Base-by-base conservation (phyloP, 805 yeast genomes). In the Candida ipomoeae region DNA sequence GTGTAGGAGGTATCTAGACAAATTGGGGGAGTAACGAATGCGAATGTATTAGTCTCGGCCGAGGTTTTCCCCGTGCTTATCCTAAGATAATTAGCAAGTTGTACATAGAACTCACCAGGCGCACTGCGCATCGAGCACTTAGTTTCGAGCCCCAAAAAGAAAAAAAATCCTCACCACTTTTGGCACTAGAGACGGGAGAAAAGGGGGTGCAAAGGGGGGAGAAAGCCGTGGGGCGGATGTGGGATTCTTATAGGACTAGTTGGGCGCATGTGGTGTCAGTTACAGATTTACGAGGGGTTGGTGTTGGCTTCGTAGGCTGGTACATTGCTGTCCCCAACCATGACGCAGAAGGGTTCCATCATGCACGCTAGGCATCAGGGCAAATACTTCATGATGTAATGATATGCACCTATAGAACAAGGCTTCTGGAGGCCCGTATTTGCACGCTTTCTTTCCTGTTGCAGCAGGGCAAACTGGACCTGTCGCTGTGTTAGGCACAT, bases 21-120 rank as follows among this genome's bases (percentile, higher is more conserved):
- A 39, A 6, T 41, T 18, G 44, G n/a, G 10, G 36, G 23, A 41
- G 36, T 31, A 14, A 17, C 29, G 43, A 40, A 42, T 34, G 45
- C 37, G 45, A 33, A 33, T 32, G 15, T 42, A 11, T 31, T 29
- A 32, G 36, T 32, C 29, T 32, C 45, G 45, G 37, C 45, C 45
- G 38, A 42, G 37, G 31, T 20, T 42, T 32, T 18, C 44, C 44
- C 36, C 44, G 36, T 42, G 38, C 45, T 42, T 34, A 42, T 33
- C 45, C 45, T n/a, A 33, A 10, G 7, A 14, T n/a, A 42, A 15
- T 42, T 41, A 42, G 45, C 45, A 42, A 42, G 37, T 42, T 32
- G 45, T 33, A 42, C 45, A 42, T 42, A 20, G 43, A 42, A 32
- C 8, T 29, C 38, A 29, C 31, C 31, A 42, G 20, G 38, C 45